Conservation (phyloP, 2,329 filamentous ascomycete species). For the Nothophaeocryptopus gaeumannii region DNA sequence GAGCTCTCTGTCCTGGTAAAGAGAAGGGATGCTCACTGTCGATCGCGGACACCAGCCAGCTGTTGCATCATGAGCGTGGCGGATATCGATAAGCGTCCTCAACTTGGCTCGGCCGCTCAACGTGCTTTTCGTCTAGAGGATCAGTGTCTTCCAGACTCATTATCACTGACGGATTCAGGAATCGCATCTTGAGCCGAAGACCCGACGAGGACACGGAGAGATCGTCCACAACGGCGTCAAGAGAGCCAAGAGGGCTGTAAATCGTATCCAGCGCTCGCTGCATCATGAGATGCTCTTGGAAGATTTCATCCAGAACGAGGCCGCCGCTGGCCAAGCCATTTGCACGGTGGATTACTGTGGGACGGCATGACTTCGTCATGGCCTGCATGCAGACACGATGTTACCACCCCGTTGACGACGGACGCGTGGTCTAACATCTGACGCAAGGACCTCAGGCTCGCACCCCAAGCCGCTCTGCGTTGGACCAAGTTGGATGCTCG, state of each 20-base stretch:
- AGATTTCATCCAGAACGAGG: background rate
- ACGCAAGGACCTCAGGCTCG: background rate
- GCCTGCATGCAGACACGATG: background rate
- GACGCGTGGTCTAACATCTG: background rate
- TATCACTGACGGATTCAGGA: background rate
- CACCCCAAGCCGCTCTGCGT: background rate
- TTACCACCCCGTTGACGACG: background rate
- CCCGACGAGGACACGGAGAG: background rate
- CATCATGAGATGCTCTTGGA: too few relatives aligned
- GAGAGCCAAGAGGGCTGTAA: background rate
- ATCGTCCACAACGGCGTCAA: background rate
- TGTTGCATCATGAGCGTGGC: conserved; percentile 5
- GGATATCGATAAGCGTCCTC: conserved; percentile 7
- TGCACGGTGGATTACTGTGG: background rate
- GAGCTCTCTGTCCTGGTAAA: background rate
- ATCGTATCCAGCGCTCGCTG: conserved; percentile 2
- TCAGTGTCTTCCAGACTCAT: too few relatives aligned
- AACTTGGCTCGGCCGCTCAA: background rate
- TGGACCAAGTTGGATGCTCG: background rate
- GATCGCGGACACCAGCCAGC: background rate
- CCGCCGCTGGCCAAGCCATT: background rate
- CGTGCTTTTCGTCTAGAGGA: background rate
- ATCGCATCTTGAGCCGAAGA: conserved; percentile 1
- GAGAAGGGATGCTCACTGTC: background rate
- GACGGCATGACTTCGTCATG: background rate